Conservation (phyloP, 2,329 filamentous ascomycete genomes). For the Aspergillus sp. region DNA sequence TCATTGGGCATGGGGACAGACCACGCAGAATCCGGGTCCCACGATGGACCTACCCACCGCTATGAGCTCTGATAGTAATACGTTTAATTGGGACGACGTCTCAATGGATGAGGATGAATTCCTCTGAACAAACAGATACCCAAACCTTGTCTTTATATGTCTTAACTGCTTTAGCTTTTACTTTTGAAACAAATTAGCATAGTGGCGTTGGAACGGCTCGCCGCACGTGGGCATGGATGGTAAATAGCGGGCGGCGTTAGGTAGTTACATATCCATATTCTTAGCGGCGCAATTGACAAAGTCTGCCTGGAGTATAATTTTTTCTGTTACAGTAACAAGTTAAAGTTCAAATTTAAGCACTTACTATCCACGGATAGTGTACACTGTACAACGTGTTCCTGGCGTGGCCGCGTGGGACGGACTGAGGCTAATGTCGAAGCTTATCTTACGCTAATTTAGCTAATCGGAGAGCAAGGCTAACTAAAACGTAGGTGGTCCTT, state of each 20-base stretch:
- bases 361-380: too few relatives aligned
- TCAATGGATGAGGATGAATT: slow-evolving; percentile 38
- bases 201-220: neutral
- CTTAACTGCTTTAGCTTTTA: neutral
- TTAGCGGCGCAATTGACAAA: neutral
- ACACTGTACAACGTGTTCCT: too few relatives aligned
- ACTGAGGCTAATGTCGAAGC: too few relatives aligned
- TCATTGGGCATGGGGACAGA: slow-evolving; percentile 8
- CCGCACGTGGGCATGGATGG: neutral
- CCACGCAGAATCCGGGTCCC: neutral
- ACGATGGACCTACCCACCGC: slow-evolving; percentile 12
- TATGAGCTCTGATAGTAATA: slow-evolving; percentile 12
- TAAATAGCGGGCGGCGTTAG: neutral
- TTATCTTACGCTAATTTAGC: too few relatives aligned
- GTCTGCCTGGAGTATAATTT: too few relatives aligned
- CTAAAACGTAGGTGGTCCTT: too few relatives aligned
- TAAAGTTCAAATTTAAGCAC: neutral
- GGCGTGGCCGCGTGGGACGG: too few relatives aligned
- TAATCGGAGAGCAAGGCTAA: too few relatives aligned
- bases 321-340: neutral
- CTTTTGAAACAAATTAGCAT: neutral
- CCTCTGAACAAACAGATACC: slow-evolving; percentile 15
- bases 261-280: neutral
- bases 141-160: neutral
- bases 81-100: slow-evolving; percentile 9